Evolutionary conservation across 805 yeast genomes (phyloP), one percentile per base, ranked within the genome.

Genomic region (Maudiozyma barnettii): DNA sequence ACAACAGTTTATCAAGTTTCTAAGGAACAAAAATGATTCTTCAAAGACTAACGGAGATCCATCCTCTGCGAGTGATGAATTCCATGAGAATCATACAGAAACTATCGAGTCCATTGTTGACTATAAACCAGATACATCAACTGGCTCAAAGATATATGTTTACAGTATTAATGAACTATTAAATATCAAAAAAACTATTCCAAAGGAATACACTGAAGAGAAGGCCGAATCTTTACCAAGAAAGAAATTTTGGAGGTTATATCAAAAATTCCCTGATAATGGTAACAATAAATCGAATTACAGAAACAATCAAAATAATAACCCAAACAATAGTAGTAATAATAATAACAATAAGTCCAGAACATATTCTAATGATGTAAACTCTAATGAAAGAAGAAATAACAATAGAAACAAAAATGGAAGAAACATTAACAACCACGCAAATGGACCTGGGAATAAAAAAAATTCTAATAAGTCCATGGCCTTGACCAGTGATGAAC

Each of bases 191-290:
- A 50, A 53, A 20, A 43, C 59, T 45, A 39, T 61, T 1, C 60
- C 66, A 6, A 58, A 62, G n/a, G 58, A 55, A 33, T 58, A 73
- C 30, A 49, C 69, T 19, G 57, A 58, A 14, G 56, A 60, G 44
- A 63, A 66, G 49, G 56, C 61, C 6, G 57, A 65, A 13, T 51
- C 60, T 26, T 64, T 77, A 51, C 82, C 82, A 3, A 74, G 67
- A 35, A 64, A 60, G 45, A 64, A 69, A 16, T 79, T 78, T 54
- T 79, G 80, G 76, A 69, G 76, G 49, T 56, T 69, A 45, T 67
- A 65, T 51, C 61, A 55, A 43, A 58, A 56, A 43, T 55, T 49
- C 45, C 55, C 54, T 16, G 57, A 56, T 22, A 43, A 47, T 42
- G 44, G 45, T 14, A 49, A 51, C 23, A 46, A 47, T 36, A 46